These are phyloP conservation scores for Fusarium miscanthi DNA, from an alignment of 2,329 filamentous ascomycete genomes.

Conservation along the genomic window DNA sequence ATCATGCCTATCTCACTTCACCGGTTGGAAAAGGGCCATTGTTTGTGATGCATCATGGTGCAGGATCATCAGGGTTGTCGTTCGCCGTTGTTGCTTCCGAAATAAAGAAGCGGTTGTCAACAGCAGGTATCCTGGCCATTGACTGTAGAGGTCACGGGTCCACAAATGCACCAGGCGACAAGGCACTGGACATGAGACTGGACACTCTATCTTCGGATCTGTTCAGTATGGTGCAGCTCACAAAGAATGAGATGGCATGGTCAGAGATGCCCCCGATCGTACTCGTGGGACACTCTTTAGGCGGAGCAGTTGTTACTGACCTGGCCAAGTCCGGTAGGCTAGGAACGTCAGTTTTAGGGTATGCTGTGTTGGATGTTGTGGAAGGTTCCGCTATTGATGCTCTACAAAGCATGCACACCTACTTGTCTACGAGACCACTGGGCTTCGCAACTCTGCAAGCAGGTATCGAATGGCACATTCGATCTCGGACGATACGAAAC, in stretches of 20 bases:
- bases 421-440: slow-evolving; percentile 82
- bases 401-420: slow-evolving; percentile 91
- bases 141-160: slow-evolving; percentile 90
- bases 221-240: slow-evolving; percentile 73
- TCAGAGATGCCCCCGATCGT: slow-evolving; percentile 76
- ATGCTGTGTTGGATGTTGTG: slow-evolving; percentile 92
- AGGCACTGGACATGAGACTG: slow-evolving; percentile 73
- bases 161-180: slow-evolving; percentile 62
- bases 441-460: slow-evolving; percentile 81
- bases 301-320: slow-evolving; percentile 90
- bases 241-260: slow-evolving; percentile 78
- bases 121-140: slow-evolving; percentile 83
- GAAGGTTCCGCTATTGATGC: slow-evolving; percentile 97
- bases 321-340: slow-evolving; percentile 76
- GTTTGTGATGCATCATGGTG: slow-evolving; percentile 95
- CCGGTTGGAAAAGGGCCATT: slow-evolving; percentile 80
- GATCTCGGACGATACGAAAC: slow-evolving; percentile 88
- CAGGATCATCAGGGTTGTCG: slow-evolving; percentile 90
- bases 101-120: slow-evolving; percentile 79
- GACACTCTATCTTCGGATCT: slow-evolving; percentile 80
- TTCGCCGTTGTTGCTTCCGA: slow-evolving; percentile 86
- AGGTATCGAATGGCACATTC: slow-evolving; percentile 93
- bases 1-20: slow-evolving; percentile 90
- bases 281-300: slow-evolving; percentile 91
- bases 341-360: slow-evolving; percentile 78